Percentiles rank a stretch among this genome's conserved stretches.
These are phyloP conservation scores for Didymella exigua DNA, from an alignment of 2,329 filamentous ascomycete species.

Conservation along the genomic window DNA sequence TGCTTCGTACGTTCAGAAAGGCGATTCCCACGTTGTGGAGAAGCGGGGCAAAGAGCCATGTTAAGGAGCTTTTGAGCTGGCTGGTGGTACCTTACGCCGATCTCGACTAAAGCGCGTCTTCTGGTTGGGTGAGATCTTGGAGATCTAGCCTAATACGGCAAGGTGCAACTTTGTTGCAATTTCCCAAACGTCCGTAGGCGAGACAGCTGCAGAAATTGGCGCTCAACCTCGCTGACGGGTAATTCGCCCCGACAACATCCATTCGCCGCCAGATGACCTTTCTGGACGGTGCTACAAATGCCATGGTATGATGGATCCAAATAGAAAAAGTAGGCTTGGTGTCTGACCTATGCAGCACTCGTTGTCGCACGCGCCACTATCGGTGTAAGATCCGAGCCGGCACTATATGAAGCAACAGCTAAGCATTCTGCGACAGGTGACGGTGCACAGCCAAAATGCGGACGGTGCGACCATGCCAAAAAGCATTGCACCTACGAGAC, in stretches of 20 bases:
- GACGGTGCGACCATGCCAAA: slow-evolving; percentile 40
- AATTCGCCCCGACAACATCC: slow-evolving; percentile 29
- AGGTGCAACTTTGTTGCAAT: slow-evolving; percentile 1
- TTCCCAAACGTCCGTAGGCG: slow-evolving; percentile 23
- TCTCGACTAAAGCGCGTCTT: slow-evolving; percentile 26
- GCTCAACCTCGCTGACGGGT: slow-evolving; percentile 18
- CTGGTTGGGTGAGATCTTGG: neutral
- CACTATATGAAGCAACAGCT: slow-evolving; percentile 13
- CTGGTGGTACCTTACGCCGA: neutral
- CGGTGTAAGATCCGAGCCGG: slow-evolving; percentile 32
- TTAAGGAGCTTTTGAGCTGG: slow-evolving; percentile 14
- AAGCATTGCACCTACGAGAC: slow-evolving; percentile 45
- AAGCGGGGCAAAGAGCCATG: slow-evolving; percentile 19
- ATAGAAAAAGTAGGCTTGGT: slow-evolving; percentile 1
- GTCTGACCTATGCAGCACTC: slow-evolving; percentile 38
- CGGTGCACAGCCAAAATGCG: slow-evolving; percentile 42
- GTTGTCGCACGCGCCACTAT: slow-evolving; percentile 48
- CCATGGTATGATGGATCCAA: slow-evolving; percentile 37
- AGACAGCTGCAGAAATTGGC: slow-evolving; percentile 18
- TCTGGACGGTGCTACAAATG: slow-evolving; percentile 29
- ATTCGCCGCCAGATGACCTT: slow-evolving; percentile 12
- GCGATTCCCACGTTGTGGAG: slow-evolving; percentile 29
- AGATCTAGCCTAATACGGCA: neutral
- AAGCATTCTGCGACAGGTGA: slow-evolving; percentile 36
- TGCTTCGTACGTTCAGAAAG: slow-evolving; percentile 8